phyloP scores from a whole-genome alignment of 441 rosid genomes.

The Pelargonium fulgidum region DNA sequence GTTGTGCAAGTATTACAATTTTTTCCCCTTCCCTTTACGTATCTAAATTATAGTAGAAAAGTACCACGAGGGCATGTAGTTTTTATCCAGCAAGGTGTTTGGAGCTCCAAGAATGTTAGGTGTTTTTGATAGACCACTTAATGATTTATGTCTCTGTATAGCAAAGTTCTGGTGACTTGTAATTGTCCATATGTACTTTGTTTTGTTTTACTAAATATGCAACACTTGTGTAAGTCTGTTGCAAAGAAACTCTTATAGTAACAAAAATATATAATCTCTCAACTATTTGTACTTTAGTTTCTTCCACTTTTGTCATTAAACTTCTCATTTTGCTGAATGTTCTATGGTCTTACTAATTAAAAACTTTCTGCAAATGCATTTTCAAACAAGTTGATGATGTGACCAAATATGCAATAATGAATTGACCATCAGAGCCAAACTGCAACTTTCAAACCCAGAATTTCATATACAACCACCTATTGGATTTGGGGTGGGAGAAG shows the following conservation, averaged over 20 bases:
- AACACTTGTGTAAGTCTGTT: no score
- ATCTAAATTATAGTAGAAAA: neutral
- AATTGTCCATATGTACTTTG: neutral
- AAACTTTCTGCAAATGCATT: no score
- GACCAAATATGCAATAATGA: neutral
- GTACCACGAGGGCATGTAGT: neutral
- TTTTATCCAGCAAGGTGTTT: neutral
- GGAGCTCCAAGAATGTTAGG: neutral
- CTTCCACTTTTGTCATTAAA: no score
- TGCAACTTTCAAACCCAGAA: conserved; percentile 28
- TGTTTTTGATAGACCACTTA: neutral
- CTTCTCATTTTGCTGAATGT: no score
- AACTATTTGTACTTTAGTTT: no score
- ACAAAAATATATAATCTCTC: no score
- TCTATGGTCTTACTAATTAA: no score
- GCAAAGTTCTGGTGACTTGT: neutral
- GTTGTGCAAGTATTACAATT: neutral
- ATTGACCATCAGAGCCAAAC: conserved; percentile 21
- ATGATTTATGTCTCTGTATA: conserved; percentile 2
- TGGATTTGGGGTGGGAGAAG: neutral
- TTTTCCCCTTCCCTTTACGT: neutral
- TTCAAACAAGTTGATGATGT: no score
- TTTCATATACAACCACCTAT: conserved; percentile 35
- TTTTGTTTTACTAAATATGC: neutral
- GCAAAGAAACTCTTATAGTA: no score